These are phyloP conservation scores for Coleophoma cylindrospora DNA, from an alignment of 2,329 filamentous ascomycete species.

Conservation along the genomic window DNA sequence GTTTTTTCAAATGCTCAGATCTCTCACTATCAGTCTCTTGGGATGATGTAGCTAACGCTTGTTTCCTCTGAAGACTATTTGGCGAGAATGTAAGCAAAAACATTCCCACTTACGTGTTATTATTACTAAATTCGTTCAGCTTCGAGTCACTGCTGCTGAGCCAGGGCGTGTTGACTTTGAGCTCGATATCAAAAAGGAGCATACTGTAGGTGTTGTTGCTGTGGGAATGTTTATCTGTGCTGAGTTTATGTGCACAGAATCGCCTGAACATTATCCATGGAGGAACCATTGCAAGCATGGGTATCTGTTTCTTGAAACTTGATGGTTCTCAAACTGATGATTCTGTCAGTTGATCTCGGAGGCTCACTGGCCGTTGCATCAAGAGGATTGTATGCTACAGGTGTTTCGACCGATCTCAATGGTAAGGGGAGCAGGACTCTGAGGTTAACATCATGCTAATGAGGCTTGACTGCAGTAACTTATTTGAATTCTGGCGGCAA, in stretches of 20 bases:
- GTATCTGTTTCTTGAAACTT: constrained; percentile 7
- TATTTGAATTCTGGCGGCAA: constrained; percentile 55
- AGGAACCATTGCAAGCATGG: constrained; percentile 71
- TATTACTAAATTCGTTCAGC: constrained; percentile 34
- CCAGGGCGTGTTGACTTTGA: constrained; percentile 71
- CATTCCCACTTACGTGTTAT: not conserved
- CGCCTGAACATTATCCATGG: constrained; percentile 72
- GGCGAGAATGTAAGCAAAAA: constrained; percentile 24
- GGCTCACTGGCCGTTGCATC: constrained; percentile 63
- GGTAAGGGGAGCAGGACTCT: constrained; percentile 31
- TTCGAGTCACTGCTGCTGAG: constrained; percentile 60
- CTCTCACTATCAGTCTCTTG: too few species aligned
- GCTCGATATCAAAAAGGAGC: constrained; percentile 67
- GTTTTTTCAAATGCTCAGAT: not conserved
- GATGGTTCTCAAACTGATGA: not conserved
- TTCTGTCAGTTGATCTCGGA: constrained; percentile 49
- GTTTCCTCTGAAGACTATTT: constrained; percentile 18
- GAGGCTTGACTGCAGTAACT: constrained; percentile 42
- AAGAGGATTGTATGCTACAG: constrained; percentile 56
- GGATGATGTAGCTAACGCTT: too few species aligned
- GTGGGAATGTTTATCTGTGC: not conserved
- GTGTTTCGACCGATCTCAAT: constrained; percentile 61
- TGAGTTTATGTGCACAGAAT: constrained; percentile 45
- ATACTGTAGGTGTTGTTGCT: constrained; percentile 52
- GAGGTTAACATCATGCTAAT: too few species aligned